Conservation (phyloP, 2,329 filamentous ascomycete species). For the Fusarium musae region DNA sequence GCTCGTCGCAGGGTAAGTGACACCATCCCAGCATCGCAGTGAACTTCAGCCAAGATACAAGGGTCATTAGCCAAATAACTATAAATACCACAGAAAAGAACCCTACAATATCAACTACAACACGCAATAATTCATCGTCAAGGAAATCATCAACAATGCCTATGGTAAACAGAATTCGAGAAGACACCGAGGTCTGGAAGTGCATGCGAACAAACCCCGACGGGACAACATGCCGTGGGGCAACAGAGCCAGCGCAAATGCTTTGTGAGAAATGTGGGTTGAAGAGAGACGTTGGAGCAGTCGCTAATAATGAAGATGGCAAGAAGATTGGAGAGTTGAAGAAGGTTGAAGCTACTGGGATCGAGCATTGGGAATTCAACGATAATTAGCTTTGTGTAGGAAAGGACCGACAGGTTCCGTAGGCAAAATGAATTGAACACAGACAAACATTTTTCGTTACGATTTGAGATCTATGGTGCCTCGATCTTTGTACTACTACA, state of each 20-base stretch:
- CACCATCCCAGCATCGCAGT: rapidly evolving
- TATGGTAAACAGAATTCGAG: neutral
- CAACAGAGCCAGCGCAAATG: neutral
- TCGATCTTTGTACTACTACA: rapidly evolving
- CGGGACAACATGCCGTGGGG: neutral
- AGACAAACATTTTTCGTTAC: rapidly evolving
- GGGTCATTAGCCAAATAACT: rapidly evolving
- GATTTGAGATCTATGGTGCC: rapidly evolving
- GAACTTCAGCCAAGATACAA: rapidly evolving
- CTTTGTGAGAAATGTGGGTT: neutral
- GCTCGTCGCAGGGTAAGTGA: rapidly evolving
- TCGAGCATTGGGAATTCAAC: neutral
- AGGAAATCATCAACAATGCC: neutral
- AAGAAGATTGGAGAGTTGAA: neutral
- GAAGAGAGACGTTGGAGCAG: neutral
- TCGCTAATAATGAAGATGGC: neutral
- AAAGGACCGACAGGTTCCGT: rapidly evolving
- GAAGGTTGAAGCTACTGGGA: neutral
- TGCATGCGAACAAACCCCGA: neutral
- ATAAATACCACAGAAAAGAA: neutral
- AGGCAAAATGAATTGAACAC: rapidly evolving
- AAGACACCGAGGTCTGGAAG: neutral
- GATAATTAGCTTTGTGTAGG: neutral
- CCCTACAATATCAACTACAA: rapidly evolving
- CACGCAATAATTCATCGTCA: rapidly evolving